phyloP scores from a whole-genome alignment of 441 rosid species.

The Populus hybrid region DNA sequence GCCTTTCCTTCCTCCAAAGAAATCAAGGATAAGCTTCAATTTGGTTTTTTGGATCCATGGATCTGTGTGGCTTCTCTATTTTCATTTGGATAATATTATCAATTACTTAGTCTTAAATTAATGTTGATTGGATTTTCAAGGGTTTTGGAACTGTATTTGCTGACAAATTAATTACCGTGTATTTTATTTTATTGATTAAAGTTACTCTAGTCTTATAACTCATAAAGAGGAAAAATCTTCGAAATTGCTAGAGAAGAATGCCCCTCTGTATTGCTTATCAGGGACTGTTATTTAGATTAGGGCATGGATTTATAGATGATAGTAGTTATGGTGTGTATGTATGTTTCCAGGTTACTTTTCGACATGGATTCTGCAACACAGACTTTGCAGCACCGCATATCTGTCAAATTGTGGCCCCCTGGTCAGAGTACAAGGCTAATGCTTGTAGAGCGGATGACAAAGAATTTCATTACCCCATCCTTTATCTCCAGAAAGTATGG shows the following conservation, averaged over 20 bases:
- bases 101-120: background rate
- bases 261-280: background rate
- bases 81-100: too few species aligned
- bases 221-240: background rate
- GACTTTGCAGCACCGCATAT: constrained; percentile 45
- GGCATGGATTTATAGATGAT: background rate
- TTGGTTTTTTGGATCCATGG: background rate
- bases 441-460: constrained; percentile 69
- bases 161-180: background rate
- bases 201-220: too few species aligned
- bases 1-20: background rate
- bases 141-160: background rate
- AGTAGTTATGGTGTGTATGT: background rate
- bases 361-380: constrained; percentile 50
- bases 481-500: constrained; percentile 84
- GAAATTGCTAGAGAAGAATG: background rate
- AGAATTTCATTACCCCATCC: constrained; percentile 68
- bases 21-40: background rate
- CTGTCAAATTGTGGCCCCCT: constrained; percentile 90
- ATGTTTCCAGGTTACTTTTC: constrained; percentile 26
- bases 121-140: background rate
- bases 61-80: background rate
- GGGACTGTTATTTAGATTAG: background rate
- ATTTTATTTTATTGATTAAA: too few species aligned
- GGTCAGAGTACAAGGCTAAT: constrained; percentile 68